phyloP scores from a whole-genome alignment of 768 basidiomycete species.

The Tricholoma terreum region DNA sequence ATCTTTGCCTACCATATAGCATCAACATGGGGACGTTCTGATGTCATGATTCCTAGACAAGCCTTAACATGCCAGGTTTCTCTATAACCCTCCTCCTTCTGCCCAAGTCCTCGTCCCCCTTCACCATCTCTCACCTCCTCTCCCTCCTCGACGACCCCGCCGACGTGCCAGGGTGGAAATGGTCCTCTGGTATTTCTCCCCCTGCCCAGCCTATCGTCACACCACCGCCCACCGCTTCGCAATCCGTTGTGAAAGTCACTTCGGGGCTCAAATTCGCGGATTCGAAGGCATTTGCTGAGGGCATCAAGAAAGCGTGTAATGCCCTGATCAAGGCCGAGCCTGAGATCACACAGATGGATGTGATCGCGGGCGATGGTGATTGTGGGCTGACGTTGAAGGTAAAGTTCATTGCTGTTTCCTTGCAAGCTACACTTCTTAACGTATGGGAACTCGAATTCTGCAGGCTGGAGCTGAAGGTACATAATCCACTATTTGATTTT shows the following conservation, averaged over 20 bases:
- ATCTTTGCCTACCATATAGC: not conserved
- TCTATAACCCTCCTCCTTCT: slow-evolving; percentile 81
- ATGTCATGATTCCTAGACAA: slow-evolving; percentile 69
- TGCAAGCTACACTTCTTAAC: not conserved
- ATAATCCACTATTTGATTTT: not conserved
- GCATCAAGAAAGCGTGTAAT: slow-evolving; percentile 57
- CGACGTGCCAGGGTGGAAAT: slow-evolving; percentile 83
- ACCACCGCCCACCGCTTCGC: not conserved
- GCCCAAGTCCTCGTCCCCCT: slow-evolving; percentile 44
- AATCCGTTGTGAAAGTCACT: not conserved
- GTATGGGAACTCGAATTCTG: not conserved
- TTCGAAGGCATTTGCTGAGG: slow-evolving; percentile 46
- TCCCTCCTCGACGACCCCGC: slow-evolving; percentile 67
- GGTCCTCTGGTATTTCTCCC: slow-evolving; percentile 53
- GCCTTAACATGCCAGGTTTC: slow-evolving; percentile 91
- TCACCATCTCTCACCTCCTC: slow-evolving; percentile 45
- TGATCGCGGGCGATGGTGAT: slow-evolving; percentile 86
- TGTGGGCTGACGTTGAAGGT: slow-evolving; percentile 54
- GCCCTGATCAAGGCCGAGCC: slow-evolving; percentile 76
- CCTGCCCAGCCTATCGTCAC: slow-evolving; percentile 10
- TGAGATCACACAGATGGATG: slow-evolving; percentile 90
- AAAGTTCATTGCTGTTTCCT: not conserved
- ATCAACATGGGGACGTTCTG: not conserved
- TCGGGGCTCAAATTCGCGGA: slow-evolving; percentile 32
- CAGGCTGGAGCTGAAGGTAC: slow-evolving; percentile 70